Evolutionary conservation across 306 rosid species (phyloP).

Genomic region (Lathyrus sativus): DNA sequence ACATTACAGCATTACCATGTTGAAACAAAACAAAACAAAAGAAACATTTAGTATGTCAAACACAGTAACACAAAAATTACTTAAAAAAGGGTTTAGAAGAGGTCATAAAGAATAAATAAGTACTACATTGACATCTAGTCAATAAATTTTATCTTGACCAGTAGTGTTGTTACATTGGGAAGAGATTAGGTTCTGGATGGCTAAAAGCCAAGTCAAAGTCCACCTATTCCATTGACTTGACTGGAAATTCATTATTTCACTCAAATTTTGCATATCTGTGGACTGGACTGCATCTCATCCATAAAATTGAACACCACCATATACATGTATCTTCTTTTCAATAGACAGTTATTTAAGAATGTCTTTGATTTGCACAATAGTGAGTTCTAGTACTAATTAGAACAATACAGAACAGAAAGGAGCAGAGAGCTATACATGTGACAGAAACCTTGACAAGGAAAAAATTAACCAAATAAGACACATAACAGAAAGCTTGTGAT

Average conservation of each 20-base stretch:
- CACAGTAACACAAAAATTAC: conserved; percentile 8
- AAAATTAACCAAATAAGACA: neutral
- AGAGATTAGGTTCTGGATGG: conserved; percentile 37
- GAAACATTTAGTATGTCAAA: conserved; percentile 19
- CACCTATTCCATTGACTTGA: conserved; percentile 35
- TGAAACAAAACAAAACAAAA: conserved; percentile 17
- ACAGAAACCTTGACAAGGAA: neutral
- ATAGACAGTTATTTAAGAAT: no score
- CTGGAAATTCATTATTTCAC: conserved; percentile 22
- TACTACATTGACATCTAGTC: conserved; percentile 28
- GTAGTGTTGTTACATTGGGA: neutral
- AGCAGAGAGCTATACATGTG: neutral
- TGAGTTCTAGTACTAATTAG: no score
- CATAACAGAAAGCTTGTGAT: conserved; percentile 3
- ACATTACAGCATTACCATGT: conserved; percentile 6
- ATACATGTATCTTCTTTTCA: no score
- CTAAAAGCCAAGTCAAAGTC: conserved; percentile 45
- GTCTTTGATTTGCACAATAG: no score
- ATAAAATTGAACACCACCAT: neutral
- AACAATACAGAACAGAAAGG: neutral
- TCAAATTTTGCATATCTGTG: neutral
- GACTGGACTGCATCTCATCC: conserved; percentile 10
- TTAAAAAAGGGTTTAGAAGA: neutral
- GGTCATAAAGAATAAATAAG: neutral
- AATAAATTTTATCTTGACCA: conserved; percentile 43